phyloP scores from a whole-genome alignment of 352 stramenopile species.

The Plasmopara viticola region DNA sequence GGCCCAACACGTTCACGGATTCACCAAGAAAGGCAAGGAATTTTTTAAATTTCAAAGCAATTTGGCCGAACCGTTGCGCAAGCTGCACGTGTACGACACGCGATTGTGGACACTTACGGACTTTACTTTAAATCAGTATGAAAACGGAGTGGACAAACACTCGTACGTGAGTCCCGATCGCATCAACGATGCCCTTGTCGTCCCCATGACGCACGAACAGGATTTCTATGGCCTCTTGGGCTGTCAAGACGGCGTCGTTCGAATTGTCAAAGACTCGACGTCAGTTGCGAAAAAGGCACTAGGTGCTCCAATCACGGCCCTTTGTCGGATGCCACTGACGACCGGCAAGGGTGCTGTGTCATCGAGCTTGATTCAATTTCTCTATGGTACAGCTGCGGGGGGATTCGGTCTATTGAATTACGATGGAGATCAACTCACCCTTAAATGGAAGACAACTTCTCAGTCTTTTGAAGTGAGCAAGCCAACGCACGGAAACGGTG shows the following conservation, averaged over 20 bases:
- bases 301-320: conserved; percentile 38
- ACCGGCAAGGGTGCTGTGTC: conserved; percentile 14
- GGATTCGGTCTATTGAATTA: conserved; percentile 56
- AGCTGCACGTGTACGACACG: conserved; percentile 58
- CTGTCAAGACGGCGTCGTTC: conserved; percentile 68
- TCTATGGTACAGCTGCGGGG: conserved; percentile 64
- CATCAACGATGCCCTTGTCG: conserved; percentile 74
- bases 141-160: conserved; percentile 70
- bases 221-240: conserved; percentile 59
- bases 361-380: conserved; percentile 30
- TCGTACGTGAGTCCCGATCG: conserved; percentile 72
- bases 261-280: conserved; percentile 54
- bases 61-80: conserved; percentile 68
- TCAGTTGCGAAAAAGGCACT: conserved; percentile 59
- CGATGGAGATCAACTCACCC: conserved; percentile 72
- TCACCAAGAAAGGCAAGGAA: conserved; percentile 84
- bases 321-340: conserved; percentile 29
- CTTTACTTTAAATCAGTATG: conserved; percentile 80
- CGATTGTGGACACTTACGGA: conserved; percentile 73
- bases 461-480: conserved; percentile 17
- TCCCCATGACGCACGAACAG: conserved; percentile 49
- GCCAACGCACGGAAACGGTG: neutral
- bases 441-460: conserved; percentile 49
- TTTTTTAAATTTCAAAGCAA: conserved; percentile 87
- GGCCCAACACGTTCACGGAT: conserved; percentile 58